Percentiles rank a stretch among this genome's conserved stretches.
These are phyloP conservation scores for Vicia villosa DNA, from an alignment of 306 rosid species.

Conservation along the genomic window DNA sequence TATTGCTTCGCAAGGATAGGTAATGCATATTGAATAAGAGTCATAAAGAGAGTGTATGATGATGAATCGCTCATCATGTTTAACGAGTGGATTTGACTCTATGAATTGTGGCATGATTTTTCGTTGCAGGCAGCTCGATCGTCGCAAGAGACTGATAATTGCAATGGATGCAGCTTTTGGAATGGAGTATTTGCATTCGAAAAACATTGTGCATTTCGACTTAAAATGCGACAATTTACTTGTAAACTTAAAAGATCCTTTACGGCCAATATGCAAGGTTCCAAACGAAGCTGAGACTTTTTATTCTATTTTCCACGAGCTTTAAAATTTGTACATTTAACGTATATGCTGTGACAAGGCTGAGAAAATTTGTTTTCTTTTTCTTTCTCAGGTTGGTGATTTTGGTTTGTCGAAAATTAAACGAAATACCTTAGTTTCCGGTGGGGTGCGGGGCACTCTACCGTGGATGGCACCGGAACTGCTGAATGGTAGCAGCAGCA, in stretches of 20 bases:
- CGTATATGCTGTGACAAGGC: conserved; percentile 24
- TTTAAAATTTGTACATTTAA: conserved; percentile 1
- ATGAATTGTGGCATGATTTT: conserved; percentile 13
- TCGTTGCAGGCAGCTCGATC: conserved; percentile 70
- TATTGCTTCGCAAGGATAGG: conserved; percentile 77
- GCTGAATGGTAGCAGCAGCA: conserved; percentile 83
- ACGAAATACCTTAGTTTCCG: conserved; percentile 82
- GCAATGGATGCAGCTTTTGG: conserved; percentile 98
- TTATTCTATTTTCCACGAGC: conserved; percentile 12
- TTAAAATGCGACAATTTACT: conserved; percentile 92
- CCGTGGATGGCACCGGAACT: conserved; percentile 98
- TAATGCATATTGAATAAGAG: conserved; percentile 26
- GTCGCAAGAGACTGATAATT: conserved; percentile 83
- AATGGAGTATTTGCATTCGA: conserved; percentile 90
- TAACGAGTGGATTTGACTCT: conserved; percentile 19
- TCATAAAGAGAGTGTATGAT: neutral
- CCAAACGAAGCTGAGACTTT: neutral
- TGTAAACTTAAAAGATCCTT: conserved; percentile 81
- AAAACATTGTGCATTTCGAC: conserved; percentile 90
- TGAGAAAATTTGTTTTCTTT: neutral
- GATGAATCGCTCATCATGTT: conserved; percentile 20
- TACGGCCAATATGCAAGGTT: conserved; percentile 94
- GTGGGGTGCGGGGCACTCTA: conserved; percentile 88
- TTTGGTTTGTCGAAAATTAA: conserved; percentile 93
- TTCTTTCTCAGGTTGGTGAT: conserved; percentile 69